phyloP scores from a whole-genome alignment of 768 basidiomycete species.

The Trametes elegans region DNA sequence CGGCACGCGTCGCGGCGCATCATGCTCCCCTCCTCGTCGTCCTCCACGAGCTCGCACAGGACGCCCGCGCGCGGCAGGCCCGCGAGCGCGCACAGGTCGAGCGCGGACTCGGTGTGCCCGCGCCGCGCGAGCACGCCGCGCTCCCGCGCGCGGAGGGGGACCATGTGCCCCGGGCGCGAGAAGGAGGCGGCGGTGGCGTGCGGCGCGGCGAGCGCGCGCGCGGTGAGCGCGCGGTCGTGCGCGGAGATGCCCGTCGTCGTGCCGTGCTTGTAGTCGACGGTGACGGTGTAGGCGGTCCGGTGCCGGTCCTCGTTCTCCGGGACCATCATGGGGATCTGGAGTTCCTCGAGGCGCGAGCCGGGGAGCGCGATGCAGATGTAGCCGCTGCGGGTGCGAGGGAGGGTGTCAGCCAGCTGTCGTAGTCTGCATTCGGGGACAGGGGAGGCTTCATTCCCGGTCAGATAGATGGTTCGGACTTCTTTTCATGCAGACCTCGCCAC shows the following conservation, averaged over 20 bases:
- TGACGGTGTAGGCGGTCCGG: constrained; percentile 92
- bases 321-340: constrained; percentile 95
- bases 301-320: constrained; percentile 85
- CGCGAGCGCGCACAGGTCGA: constrained; percentile 84
- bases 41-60: constrained; percentile 94
- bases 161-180: constrained; percentile 91
- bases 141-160: constrained; percentile 82
- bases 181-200: constrained; percentile 63
- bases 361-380: constrained; percentile 92
- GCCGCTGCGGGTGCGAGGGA: constrained; percentile 51
- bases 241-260: constrained; percentile 97
- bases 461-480: too few relatives aligned
- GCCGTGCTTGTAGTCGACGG: constrained; percentile 93
- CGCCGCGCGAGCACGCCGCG: constrained; percentile 85
- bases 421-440: too few relatives aligned
- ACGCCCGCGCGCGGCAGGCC: constrained; percentile 70
- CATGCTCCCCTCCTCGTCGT: constrained; percentile 87
- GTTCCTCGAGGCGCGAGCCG: constrained; percentile 65
- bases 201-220: constrained; percentile 72
- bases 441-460: too few relatives aligned
- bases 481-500: too few relatives aligned
- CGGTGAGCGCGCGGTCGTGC: constrained; percentile 89
- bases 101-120: constrained; percentile 90
- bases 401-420: background rate
- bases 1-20: constrained; percentile 93